Percentiles rank a stretch among this genome's conserved stretches.
These are phyloP conservation scores for Macrocybe sp. DNA, from an alignment of 1,284 basidiomycete species.

Conservation along the genomic window DNA sequence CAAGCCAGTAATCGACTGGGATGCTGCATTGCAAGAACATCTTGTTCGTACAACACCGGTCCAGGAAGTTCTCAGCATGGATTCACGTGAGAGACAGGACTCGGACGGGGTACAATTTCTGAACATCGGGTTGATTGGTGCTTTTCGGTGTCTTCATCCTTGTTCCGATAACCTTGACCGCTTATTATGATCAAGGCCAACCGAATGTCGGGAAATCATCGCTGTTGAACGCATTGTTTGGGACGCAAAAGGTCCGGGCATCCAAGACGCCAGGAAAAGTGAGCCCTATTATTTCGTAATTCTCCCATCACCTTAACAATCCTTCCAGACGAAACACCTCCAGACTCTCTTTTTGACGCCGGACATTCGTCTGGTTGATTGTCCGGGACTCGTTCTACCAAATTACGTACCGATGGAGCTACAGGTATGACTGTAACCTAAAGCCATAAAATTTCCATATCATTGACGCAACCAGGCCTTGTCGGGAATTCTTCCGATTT, in stretches of 20 bases:
- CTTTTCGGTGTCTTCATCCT: conserved; percentile 7
- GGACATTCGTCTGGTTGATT: conserved; percentile 80
- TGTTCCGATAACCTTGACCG: neutral
- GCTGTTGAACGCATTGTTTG: conserved; percentile 86
- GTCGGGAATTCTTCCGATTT: conserved; percentile 82
- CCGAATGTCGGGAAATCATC: conserved; percentile 95
- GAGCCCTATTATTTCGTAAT: conserved; percentile 4
- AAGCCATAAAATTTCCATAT: neutral
- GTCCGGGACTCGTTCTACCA: conserved; percentile 83
- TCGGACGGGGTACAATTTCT: conserved; percentile 44
- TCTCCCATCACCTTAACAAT: conserved; percentile 4
- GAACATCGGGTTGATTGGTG: conserved; percentile 82
- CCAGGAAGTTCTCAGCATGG: conserved; percentile 25
- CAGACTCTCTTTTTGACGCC: conserved; percentile 87
- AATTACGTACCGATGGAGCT: conserved; percentile 75
- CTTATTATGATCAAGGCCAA: conserved; percentile 50
- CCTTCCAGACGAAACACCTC: conserved; percentile 81
- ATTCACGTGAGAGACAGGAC: conserved; percentile 29
- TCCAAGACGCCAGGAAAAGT: conserved; percentile 91
- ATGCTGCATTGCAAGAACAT: conserved; percentile 42
- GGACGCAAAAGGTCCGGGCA: conserved; percentile 75
- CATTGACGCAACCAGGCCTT: conserved; percentile 46
- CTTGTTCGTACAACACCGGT: conserved; percentile 35
- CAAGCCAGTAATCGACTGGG: conserved; percentile 69
- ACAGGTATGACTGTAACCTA: conserved; percentile 47